Evolutionary conservation across 2,329 filamentous ascomycete genomes (phyloP), one percentile per base, ranked within the genome.

Genomic region (Neonectria sp.): DNA sequence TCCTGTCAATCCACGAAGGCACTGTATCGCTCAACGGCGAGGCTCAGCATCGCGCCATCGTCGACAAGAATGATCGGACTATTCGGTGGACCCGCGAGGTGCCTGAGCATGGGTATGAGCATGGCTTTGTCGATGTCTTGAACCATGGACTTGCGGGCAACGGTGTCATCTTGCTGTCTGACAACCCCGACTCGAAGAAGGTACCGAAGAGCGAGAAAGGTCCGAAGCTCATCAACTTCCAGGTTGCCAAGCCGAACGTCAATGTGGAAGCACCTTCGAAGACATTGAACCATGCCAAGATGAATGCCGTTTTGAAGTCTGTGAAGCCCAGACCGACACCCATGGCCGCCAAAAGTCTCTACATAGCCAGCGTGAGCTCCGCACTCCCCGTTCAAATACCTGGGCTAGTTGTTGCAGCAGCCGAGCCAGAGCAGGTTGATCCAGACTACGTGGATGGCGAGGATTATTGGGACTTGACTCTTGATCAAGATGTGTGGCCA

Each of bases 1-100:
- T 46, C 9, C 21, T 46, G 43, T 46, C 43, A 46, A 46, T 46
- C 43, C 43, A 46, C 43, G 43, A 46, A 46, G 43, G 43, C 43
- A 46, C 21, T 5, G 43, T 46, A 21, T 46, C 43, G 21, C 43
- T 46, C 21, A 46, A 46, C 43, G 43, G 43, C 21, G 43, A 46
- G 21, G 43, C 43, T 13, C 43, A 46, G 43, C 43, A 46, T 46
- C 43, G 43, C 43, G 43, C 43, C n/a, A 25, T 46, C 43, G 21
- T 46, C 21, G 43, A 46, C 43, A 46, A 25, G 8, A 46, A 46
- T 25, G 43, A 46, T 25, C 43, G 43, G 5, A 46, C 43, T 11
- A 46, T 46, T 13, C 43, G 43, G 13, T 46, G 43, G 43, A 46
- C 43, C 4, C 43, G 43, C n/a, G 43, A 46, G 43, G 43, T 46